Conservation (phyloP, 2,329 filamentous ascomycete genomes). For the Eurotiales sp. region DNA sequence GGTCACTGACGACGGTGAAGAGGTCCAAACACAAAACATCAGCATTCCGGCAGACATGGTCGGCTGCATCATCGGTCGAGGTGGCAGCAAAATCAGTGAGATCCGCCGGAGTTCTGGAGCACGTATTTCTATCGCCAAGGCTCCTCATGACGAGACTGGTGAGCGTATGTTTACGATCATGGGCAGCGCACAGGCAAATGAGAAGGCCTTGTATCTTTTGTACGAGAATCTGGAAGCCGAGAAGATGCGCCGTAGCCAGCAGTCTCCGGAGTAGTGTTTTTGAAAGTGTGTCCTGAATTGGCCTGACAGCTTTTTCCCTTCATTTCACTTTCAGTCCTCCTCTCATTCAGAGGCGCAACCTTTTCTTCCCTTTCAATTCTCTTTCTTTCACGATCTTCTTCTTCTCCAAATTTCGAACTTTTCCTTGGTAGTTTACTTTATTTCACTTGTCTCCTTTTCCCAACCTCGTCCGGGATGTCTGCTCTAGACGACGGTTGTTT, state of each 20-base stretch:
- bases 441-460: neutral
- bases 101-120: slow-evolving; percentile 96
- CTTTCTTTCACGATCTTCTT: neutral
- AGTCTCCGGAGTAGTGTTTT: slow-evolving; percentile 51
- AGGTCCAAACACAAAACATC: slow-evolving; percentile 96
- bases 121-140: slow-evolving; percentile 95
- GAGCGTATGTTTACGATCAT: slow-evolving; percentile 99
- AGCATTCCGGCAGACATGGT: slow-evolving; percentile 99
- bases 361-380: slow-evolving; percentile 1
- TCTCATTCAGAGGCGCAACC: slow-evolving; percentile 4
- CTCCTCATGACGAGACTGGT: slow-evolving; percentile 92
- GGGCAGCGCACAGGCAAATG: slow-evolving; percentile 88
- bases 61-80: slow-evolving; percentile 96
- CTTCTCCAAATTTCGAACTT: neutral
- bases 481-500: slow-evolving; percentile 3
- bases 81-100: slow-evolving; percentile 95
- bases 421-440: slow-evolving; percentile 8
- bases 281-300: too few species aligned
- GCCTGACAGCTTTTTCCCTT: neutral
- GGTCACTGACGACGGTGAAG: slow-evolving; percentile 93
- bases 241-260: slow-evolving; percentile 95
- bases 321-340: slow-evolving; percentile 1
- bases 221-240: slow-evolving; percentile 99
- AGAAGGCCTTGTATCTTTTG: slow-evolving; percentile 89
- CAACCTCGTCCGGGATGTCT: slow-evolving; percentile 2